Base-by-base conservation (phyloP, 306 rosid genomes). In the Coriaria nepalensis region DNA sequence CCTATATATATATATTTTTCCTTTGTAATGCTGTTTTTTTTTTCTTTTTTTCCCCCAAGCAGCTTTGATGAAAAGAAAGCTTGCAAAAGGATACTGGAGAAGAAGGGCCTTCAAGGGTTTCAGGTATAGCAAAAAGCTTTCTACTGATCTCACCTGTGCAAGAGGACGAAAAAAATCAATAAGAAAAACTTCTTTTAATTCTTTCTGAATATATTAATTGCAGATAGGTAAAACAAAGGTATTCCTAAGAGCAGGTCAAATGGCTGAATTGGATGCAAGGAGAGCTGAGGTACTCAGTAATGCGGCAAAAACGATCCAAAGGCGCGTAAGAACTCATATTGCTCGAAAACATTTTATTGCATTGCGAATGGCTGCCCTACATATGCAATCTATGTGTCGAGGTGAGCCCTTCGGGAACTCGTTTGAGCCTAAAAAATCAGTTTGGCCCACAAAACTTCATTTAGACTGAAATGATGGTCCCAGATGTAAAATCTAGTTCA, bases 171-270 rank as follows among this genome's bases (percentile, higher is more conserved):
- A 20, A 20, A 20, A 57, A 45, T 59, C 59, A 44, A 48, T 13
- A 37, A 40, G 49, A 65, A 54, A 35, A 42, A 52, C 53, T 57
- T 65, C 43, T 61, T 54, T 64, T 39, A 35, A 51, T 72, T 51
- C 44, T 56, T 33, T 50, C 38, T 49, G 55, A 37, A 69, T 47
- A 74, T 11, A 50, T 67, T 42, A 67, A 20, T 20, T 69, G 77
- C 71, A 92, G 98, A 79, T 92, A 65, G 98, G 98, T 53, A 75
- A 75, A 76, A 85, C 98, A 61, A 92, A 92, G 73, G 63, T 92
- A 45, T 92, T 92, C 75, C 77, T 92, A 20, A 82, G 98, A 66
- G 98, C 98, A 37, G 98, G 98, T 64, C 98, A 92, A 78, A 92
- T 92, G 98, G 98, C 98, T 35, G 98, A 92, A 63, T 60, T 92